phyloP scores from a whole-genome alignment of 768 basidiomycete species.

The Suillus fuscotomentosus region DNA sequence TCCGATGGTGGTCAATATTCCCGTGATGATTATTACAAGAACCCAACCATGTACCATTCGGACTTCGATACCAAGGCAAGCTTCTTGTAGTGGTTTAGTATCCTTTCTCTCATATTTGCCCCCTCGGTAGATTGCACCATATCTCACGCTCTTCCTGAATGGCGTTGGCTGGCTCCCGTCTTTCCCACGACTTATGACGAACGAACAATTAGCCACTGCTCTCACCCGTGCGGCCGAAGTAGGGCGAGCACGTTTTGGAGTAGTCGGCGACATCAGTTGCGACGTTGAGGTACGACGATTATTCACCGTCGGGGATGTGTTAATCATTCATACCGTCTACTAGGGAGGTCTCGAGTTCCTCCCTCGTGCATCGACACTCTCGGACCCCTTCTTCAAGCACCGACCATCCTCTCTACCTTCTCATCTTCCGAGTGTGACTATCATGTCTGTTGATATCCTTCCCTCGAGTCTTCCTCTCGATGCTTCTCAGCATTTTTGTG shows the following conservation, averaged over 20 bases:
- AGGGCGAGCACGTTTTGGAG: constrained; percentile 58
- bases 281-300: constrained; percentile 64
- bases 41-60: constrained; percentile 64
- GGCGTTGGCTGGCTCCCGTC: constrained; percentile 81
- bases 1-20: constrained; percentile 55
- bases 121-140: constrained; percentile 70
- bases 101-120: background rate
- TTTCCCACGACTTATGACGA: constrained; percentile 80
- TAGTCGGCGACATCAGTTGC: constrained; percentile 87
- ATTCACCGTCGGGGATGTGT: background rate
- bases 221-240: constrained; percentile 48
- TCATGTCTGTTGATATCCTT: constrained; percentile 91
- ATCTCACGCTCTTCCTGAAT: constrained; percentile 81
- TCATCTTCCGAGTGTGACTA: constrained; percentile 57
- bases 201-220: constrained; percentile 52
- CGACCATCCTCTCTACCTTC: constrained; percentile 40
- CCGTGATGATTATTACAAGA: constrained; percentile 69
- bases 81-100: background rate
- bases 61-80: constrained; percentile 66
- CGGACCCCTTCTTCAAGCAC: constrained; percentile 64
- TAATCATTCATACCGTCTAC: background rate
- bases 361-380: constrained; percentile 72
- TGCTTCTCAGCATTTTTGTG: constrained; percentile 76
- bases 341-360: constrained; percentile 88
- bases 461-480: constrained; percentile 83